Conservation (phyloP, 805 yeast species). For the Candida nonsorbophila region DNA sequence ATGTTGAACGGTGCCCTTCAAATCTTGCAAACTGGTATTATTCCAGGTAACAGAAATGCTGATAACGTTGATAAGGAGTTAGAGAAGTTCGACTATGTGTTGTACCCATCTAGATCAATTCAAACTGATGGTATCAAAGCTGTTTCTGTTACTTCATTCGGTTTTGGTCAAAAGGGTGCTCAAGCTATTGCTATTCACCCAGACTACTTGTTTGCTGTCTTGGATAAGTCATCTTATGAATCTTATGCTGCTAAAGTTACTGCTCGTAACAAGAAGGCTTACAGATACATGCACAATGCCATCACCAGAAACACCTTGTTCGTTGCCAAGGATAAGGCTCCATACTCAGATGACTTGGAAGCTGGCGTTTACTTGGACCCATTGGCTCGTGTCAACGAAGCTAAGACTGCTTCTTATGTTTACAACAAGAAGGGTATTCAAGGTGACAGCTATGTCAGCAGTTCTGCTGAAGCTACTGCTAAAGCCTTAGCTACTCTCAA, state of each 20-base stretch:
- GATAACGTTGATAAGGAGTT: constrained; percentile 86
- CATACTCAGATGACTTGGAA: constrained; percentile 86
- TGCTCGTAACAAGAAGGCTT: constrained; percentile 82
- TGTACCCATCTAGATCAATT: constrained; percentile 90
- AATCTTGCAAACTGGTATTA: constrained; percentile 84
- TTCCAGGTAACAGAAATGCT: constrained; percentile 98
- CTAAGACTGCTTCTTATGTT: constrained; percentile 42
- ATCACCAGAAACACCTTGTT: constrained; percentile 87
- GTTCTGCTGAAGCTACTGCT: constrained; percentile 55
- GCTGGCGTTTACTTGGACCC: constrained; percentile 93
- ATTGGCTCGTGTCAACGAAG: constrained; percentile 65
- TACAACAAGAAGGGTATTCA: constrained; percentile 49
- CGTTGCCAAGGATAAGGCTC: constrained; percentile 89
- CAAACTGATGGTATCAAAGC: constrained; percentile 98
- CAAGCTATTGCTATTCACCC: constrained; percentile 90
- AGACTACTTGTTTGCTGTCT: constrained; percentile 84
- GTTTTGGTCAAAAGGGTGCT: constrained; percentile 99
- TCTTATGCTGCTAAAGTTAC: constrained; percentile 66
- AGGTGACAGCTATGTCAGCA: constrained; percentile 39
- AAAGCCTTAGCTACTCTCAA: constrained; percentile 55
- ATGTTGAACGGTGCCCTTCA: constrained; percentile 98
- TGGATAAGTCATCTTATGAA: constrained; percentile 67
- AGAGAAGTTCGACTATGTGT: constrained; percentile 80
- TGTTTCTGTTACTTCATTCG: constrained; percentile 93
- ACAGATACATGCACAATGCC: constrained; percentile 94